Conservation (phyloP, 495 filamentous ascomycete species). For the Chaetomium cochliodes region DNA sequence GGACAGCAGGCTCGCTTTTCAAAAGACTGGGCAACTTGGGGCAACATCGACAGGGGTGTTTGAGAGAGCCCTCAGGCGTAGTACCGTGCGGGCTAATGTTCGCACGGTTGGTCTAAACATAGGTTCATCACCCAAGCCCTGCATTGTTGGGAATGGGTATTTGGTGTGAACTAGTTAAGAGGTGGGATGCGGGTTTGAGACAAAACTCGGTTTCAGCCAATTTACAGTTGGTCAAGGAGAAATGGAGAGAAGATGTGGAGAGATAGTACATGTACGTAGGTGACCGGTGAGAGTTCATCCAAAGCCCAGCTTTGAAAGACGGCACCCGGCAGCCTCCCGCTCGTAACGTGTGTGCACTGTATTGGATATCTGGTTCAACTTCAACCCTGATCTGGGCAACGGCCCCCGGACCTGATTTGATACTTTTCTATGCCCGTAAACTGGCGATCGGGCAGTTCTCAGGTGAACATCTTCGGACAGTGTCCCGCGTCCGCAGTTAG, state of each 20-base stretch:
- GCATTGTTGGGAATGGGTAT: not conserved
- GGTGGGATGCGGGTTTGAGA: no score
- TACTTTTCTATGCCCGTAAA: not conserved
- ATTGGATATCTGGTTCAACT: not conserved
- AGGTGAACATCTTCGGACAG: constrained; percentile 7
- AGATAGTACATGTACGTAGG: no score
- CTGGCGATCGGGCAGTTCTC: not conserved
- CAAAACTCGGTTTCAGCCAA: no score
- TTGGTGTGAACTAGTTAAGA: not conserved
- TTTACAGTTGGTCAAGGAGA: not conserved
- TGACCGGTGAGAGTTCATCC: not conserved
- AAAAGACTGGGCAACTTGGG: constrained; percentile 21
- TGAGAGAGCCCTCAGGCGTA: not conserved
- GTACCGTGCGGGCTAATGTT: not conserved
- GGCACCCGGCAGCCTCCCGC: not conserved
- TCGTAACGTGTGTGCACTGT: not conserved
- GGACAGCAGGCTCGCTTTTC: constrained; percentile 26
- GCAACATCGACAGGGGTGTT: constrained; percentile 24
- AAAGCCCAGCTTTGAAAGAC: not conserved
- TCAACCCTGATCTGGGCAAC: not conserved
- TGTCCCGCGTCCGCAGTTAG: constrained; percentile 15
- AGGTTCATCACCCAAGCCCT: not conserved
- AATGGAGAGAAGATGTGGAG: no score
- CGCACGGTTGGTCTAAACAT: not conserved
- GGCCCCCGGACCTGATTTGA: not conserved